Percentiles rank a stretch among this genome's conserved stretches.
phyloP scores from a whole-genome alignment of 331 rosid genomes.

The Acacia pycnantha region DNA sequence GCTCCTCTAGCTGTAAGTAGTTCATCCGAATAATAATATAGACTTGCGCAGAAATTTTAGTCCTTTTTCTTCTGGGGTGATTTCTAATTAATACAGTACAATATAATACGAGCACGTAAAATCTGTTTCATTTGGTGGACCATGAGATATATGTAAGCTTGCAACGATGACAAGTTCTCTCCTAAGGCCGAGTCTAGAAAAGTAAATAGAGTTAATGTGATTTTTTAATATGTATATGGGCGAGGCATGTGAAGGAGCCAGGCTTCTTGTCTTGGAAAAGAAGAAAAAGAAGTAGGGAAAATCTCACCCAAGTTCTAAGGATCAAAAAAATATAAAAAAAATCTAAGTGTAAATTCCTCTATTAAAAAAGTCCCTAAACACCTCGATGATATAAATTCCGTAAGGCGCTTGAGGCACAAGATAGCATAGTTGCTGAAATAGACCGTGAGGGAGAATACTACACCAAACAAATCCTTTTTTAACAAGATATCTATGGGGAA shows the following conservation, averaged over 20 bases:
- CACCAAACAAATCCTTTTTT: no score
- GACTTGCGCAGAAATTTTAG: not conserved
- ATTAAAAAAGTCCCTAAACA: no score
- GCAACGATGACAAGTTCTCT: not conserved
- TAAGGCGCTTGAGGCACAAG: no score
- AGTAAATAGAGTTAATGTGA: not conserved
- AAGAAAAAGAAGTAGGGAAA: not conserved
- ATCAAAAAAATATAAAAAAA: no score
- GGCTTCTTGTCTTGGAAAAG: not conserved
- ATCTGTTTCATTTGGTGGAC: not conserved
- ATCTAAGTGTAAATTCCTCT: no score
- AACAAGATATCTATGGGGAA: no score
- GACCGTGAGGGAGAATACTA: no score
- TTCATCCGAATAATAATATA: not conserved
- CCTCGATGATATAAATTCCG: no score
- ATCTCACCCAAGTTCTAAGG: no score
- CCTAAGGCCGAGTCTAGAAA: not conserved
- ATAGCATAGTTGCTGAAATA: no score
- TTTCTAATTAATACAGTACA: not conserved
- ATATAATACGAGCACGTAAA: not conserved
- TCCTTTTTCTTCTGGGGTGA: not conserved
- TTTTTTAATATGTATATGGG: not conserved
- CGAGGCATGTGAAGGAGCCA: slow-evolving; percentile 16
- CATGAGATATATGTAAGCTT: not conserved
- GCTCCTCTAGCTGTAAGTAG: not conserved